A percentile compares a stretch with the other conserved stretches of the same genome.
These are phyloP conservation scores for Elsinoe fawcettii DNA, from an alignment of 2,329 filamentous ascomycete species.

Conservation along the genomic window DNA sequence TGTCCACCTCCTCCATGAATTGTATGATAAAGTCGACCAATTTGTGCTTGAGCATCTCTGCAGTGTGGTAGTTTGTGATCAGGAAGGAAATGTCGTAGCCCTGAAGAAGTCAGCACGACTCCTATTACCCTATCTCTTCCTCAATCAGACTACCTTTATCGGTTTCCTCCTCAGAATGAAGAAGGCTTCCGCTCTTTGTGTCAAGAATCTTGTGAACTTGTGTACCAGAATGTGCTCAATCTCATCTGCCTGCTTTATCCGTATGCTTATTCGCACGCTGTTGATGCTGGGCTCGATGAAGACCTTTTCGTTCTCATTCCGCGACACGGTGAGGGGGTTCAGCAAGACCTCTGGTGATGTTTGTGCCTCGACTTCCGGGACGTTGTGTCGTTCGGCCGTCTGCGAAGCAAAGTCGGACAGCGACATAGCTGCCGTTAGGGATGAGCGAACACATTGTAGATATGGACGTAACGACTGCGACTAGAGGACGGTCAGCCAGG, in stretches of 20 bases:
- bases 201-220: slow-evolving; percentile 96
- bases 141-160: slow-evolving; percentile 58
- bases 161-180: slow-evolving; percentile 94
- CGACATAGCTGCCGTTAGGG: slow-evolving; percentile 85
- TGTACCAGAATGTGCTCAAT: slow-evolving; percentile 97
- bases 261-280: slow-evolving; percentile 92
- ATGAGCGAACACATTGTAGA: slow-evolving; percentile 90
- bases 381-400: slow-evolving; percentile 92
- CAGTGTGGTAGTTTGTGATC: slow-evolving; percentile 97
- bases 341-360: slow-evolving; percentile 90
- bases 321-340: slow-evolving; percentile 79
- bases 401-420: slow-evolving; percentile 97
- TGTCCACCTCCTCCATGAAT: slow-evolving; percentile 99
- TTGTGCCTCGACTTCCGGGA: slow-evolving; percentile 90
- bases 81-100: slow-evolving; percentile 98
- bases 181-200: slow-evolving; percentile 91
- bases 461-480: slow-evolving; percentile 96
- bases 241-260: slow-evolving; percentile 99
- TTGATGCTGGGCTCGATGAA: slow-evolving; percentile 96
- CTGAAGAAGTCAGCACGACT: slow-evolving; percentile 38
- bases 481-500: slow-evolving; percentile 36
- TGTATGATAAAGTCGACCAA: slow-evolving; percentile 98
- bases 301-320: slow-evolving; percentile 96
- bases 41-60: slow-evolving; percentile 98
- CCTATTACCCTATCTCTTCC: background rate